A percentile compares a stretch with the other conserved stretches of the same genome.
Conservation (phyloP, 805 yeast genomes). For the Yamadazyma insecticola region DNA sequence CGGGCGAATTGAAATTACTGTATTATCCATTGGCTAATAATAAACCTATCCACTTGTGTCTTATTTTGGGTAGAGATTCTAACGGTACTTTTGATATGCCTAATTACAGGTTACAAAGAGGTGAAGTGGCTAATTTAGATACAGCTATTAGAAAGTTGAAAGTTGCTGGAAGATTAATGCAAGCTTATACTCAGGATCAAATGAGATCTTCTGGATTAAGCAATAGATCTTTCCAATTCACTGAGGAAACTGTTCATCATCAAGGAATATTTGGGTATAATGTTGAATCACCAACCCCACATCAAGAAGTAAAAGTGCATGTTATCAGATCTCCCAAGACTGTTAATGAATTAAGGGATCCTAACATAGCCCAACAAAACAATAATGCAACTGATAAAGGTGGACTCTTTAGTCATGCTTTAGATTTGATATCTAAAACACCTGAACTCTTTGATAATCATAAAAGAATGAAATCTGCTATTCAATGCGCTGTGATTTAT, state of each 20-base stretch:
- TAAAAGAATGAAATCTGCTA: constrained; percentile 49
- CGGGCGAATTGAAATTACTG: constrained; percentile 17
- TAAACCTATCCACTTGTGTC: constrained; percentile 78
- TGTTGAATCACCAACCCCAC: constrained; percentile 49
- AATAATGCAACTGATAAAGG: constrained; percentile 67
- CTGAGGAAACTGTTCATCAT: constrained; percentile 42
- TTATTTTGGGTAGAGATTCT: constrained; percentile 74
- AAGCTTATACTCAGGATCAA: constrained; percentile 87
- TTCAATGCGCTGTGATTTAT: constrained; percentile 80
- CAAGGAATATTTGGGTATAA: constrained; percentile 31
- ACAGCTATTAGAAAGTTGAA: constrained; percentile 70
- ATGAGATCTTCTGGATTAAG: constrained; percentile 79
- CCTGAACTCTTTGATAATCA: constrained; percentile 17
- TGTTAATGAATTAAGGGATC: constrained; percentile 66
- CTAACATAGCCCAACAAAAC: constrained; percentile 85
- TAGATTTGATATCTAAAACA: constrained; percentile 55
- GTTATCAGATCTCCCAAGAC: constrained; percentile 64
- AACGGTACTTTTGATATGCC: constrained; percentile 70
- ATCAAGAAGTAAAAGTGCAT: constrained; percentile 71
- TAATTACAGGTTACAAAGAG: constrained; percentile 32
- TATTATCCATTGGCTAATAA: constrained; percentile 52
- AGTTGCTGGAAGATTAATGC: constrained; percentile 83
- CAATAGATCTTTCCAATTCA: constrained; percentile 69
- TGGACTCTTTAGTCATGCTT: constrained; percentile 71
- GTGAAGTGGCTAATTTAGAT: constrained; percentile 65